Base-by-base conservation (phyloP, 1,284 basidiomycete genomes). In the Wolfiporia cocos region DNA sequence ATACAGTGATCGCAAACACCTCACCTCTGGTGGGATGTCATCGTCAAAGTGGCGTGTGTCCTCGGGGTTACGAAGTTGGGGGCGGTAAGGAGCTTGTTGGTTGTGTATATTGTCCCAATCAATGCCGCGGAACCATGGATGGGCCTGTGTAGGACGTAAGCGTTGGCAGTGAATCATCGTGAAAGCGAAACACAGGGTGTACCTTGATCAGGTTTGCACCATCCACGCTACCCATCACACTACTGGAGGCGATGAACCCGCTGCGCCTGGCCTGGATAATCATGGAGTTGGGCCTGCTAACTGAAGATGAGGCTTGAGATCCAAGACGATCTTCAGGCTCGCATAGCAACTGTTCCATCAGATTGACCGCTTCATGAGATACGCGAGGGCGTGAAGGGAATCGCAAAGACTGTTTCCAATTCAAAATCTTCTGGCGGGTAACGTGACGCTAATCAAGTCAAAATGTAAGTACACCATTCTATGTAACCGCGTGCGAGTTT, bases 311-410 rank as follows among this genome's bases (percentile, higher is more conserved):
- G 10, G 75, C 64, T 57, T 83, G 77, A 45, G 82, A 86, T 17
- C 93, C 94, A 24, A 99, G 73, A 24, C 94, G 80, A 60, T 97
- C 92, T 64, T 95, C 92, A 4, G 90, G 83, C 64, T 98, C 94
- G 63, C 95, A 97, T 24, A 97, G 76, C 15, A 98, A 74, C 48
- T 81, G 78, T 51, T 84, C 75, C 74, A 98, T 92, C 55, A 97
- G 73, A 66, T 86, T 84, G 49, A 91, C 74, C 28, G 85, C 93
- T 63, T 93, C 89, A 52, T 78, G 78, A 21, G 92, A 92, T 42
- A 95, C 81, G 45, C 73, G 75, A 46, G 92, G 92, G 49, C 81
- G 78, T 17, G 86, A 74, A 2, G 93, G 92, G 66, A 97, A 97
- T 44, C 84, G 81, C 49, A 98, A 73, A 24, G 84, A 81, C 59